Conservation (phyloP, 345 rosid genomes). For the Aquilaria yunnanensis region DNA sequence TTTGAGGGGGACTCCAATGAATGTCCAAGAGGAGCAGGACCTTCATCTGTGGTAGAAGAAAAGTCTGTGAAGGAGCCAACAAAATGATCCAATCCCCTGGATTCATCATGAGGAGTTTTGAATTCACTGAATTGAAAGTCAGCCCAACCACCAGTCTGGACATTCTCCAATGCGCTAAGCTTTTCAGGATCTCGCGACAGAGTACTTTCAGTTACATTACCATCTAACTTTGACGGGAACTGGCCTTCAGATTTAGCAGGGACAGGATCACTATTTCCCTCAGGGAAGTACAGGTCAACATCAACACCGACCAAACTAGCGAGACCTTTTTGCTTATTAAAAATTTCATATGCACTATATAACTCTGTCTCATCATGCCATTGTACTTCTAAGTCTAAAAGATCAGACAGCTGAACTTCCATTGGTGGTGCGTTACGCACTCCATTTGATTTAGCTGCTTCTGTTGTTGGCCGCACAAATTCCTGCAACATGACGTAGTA, state of each 20-base stretch:
- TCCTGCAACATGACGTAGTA: conserved; percentile 42
- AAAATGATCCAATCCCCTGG: conserved; percentile 2
- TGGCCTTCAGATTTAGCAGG: conserved; percentile 22
- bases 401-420: conserved; percentile 42
- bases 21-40: not conserved
- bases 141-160: conserved; percentile 27
- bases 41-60: not conserved
- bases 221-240: conserved; percentile 11
- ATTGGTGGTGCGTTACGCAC: conserved; percentile 26
- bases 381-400: conserved; percentile 61
- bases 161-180: conserved; percentile 36
- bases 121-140: conserved; percentile 14
- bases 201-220: conserved; percentile 22
- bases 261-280: conserved; percentile 25
- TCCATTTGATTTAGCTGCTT: conserved; percentile 30
- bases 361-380: conserved; percentile 45
- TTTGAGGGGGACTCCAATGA: not conserved
- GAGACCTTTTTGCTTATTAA: conserved; percentile 15
- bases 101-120: not conserved
- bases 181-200: conserved; percentile 15
- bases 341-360: conserved; percentile 15
- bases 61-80: conserved; percentile 3
- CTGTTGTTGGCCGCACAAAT: conserved; percentile 37
- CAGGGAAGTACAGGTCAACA: conserved; percentile 38
- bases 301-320: conserved; percentile 45